Conservation (phyloP, 352 stramenopile species). For the Phytophthora sojae region DNA sequence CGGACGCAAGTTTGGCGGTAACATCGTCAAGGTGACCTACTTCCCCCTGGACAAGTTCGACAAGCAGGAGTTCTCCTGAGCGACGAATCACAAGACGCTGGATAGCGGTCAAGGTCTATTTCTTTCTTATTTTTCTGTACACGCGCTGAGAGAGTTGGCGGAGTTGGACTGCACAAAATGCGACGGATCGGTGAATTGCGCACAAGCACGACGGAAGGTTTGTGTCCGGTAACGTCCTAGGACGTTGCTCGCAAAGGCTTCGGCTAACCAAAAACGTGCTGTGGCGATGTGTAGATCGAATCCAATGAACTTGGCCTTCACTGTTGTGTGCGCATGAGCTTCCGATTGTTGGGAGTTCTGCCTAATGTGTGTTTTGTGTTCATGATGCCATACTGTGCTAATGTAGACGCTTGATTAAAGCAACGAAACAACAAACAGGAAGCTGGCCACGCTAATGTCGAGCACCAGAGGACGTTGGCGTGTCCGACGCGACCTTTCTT, state of each 20-base stretch:
- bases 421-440: constrained; percentile 34
- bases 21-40: constrained; percentile 86
- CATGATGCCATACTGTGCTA: constrained; percentile 37
- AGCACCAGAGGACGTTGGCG: constrained; percentile 3
- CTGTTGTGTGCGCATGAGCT: constrained; percentile 38
- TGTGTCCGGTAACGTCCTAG: constrained; percentile 38
- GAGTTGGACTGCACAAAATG: constrained; percentile 19
- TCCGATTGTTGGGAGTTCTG: constrained; percentile 22
- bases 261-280: constrained; percentile 46
- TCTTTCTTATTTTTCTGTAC: constrained; percentile 33
- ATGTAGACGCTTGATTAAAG: constrained; percentile 35
- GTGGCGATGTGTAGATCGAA: constrained; percentile 52
- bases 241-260: constrained; percentile 19
- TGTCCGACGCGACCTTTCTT: constrained; percentile 8
- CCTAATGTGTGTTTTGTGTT: constrained; percentile 35
- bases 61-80: constrained; percentile 67
- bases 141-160: constrained; percentile 26
- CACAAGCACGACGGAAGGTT: constrained; percentile 40
- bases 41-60: constrained; percentile 81
- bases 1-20: constrained; percentile 88
- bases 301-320: constrained; percentile 52
- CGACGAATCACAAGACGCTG: constrained; percentile 14
- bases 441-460: not conserved
- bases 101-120: constrained; percentile 28
- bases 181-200: constrained; percentile 18